phyloP scores from a whole-genome alignment of 106 monocot species.

The Chionographis japonica region DNA sequence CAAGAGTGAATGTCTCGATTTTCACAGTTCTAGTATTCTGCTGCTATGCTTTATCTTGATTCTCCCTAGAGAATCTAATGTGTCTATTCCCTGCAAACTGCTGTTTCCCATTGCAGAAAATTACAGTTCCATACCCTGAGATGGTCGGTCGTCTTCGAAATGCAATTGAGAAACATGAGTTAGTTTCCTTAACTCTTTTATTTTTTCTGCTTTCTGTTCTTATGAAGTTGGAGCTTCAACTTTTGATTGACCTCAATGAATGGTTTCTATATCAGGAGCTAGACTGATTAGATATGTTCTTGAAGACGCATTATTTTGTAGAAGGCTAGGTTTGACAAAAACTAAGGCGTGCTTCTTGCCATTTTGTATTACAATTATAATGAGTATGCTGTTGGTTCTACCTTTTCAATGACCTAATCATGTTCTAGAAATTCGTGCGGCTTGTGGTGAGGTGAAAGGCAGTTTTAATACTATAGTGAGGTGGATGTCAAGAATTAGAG shows the following conservation, averaged over 20 bases:
- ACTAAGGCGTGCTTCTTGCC: too few relatives aligned
- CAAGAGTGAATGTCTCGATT: not conserved
- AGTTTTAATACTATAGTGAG: too few relatives aligned
- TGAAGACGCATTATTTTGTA: too few relatives aligned
- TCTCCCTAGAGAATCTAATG: not conserved
- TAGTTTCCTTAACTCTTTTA: slow-evolving; percentile 13
- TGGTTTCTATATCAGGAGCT: not conserved
- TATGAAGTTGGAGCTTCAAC: not conserved
- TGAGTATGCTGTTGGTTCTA: too few relatives aligned
- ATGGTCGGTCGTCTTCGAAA: slow-evolving; percentile 47
- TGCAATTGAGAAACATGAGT: slow-evolving; percentile 59
- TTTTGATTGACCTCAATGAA: not conserved
- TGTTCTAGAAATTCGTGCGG: too few relatives aligned
- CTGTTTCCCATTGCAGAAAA: slow-evolving; percentile 34
- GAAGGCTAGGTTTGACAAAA: too few relatives aligned
- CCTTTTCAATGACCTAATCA: too few relatives aligned
- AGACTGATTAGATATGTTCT: too few relatives aligned
- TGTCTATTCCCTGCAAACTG: not conserved
- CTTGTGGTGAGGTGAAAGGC: too few relatives aligned
- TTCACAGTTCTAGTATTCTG: not conserved
- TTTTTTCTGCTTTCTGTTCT: not conserved
- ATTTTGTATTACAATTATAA: too few relatives aligned
- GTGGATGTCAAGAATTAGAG: too few relatives aligned
- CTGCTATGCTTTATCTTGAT: not conserved
- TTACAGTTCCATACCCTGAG: slow-evolving; percentile 35